phyloP scores from a whole-genome alignment of 768 basidiomycete species.

The Tricholoma matsutake region DNA sequence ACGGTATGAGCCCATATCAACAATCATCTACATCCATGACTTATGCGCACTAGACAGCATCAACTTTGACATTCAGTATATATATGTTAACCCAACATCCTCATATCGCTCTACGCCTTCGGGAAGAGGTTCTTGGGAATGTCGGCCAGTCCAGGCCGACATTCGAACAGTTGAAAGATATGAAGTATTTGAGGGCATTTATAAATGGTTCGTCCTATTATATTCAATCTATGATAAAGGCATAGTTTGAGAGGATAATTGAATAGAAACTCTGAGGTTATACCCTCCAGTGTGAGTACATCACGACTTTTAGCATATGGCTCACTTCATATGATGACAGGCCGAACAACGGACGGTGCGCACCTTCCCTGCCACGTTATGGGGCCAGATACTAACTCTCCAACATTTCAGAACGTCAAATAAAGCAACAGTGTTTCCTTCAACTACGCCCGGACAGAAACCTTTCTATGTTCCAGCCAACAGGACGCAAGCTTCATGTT shows the following conservation, averaged over 20 bases:
- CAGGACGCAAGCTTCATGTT: background rate
- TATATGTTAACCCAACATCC: constrained; percentile 63
- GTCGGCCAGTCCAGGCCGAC: constrained; percentile 48
- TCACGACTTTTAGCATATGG: background rate
- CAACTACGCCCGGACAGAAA: background rate
- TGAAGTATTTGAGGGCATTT: constrained; percentile 61
- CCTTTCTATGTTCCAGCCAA: background rate
- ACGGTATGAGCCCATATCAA: constrained; percentile 25
- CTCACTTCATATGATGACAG: no score
- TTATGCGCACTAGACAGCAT: constrained; percentile 36
- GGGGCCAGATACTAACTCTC: background rate
- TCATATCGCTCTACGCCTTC: constrained; percentile 40
- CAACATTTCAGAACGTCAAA: background rate
- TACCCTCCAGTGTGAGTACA: constrained; percentile 48
- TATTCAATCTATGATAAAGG: background rate
- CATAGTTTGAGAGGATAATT: background rate
- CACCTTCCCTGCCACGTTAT: background rate
- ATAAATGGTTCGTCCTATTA: constrained; percentile 41
- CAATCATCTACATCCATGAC: background rate
- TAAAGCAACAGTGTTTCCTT: background rate
- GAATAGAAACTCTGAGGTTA: constrained; percentile 47
- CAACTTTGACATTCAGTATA: constrained; percentile 47
- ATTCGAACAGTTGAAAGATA: constrained; percentile 51
- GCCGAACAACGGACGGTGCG: background rate
- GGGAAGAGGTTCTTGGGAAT: constrained; percentile 45